These are phyloP conservation scores for Umbelopsis sp. DNA, from an alignment of 371 early-diverging fungal species.

Conservation along the genomic window DNA sequence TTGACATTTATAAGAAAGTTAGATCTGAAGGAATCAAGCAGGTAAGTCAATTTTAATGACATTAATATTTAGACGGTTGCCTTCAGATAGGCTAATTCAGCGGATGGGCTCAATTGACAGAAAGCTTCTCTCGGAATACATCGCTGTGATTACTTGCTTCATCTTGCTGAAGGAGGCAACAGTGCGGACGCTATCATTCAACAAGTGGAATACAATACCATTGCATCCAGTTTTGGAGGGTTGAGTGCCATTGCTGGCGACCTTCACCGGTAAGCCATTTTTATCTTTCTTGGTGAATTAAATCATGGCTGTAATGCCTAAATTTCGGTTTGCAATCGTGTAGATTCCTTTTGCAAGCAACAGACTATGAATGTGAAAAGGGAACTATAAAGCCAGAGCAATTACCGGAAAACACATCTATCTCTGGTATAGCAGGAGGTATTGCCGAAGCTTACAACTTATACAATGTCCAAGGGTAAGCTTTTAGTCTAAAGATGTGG, in stretches of 20 bases:
- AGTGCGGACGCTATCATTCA: slow-evolving; percentile 59
- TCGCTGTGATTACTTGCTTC: slow-evolving; percentile 94
- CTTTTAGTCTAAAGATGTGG: not conserved
- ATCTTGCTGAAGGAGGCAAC: slow-evolving; percentile 54
- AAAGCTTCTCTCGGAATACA: slow-evolving; percentile 81
- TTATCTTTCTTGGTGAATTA: too few relatives aligned
- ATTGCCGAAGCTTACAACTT: slow-evolving; percentile 82
- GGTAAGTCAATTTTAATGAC: slow-evolving; percentile 38
- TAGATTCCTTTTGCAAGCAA: slow-evolving; percentile 63
- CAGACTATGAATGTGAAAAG: slow-evolving; percentile 50
- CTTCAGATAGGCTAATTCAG: too few relatives aligned
- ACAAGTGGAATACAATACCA: slow-evolving; percentile 98
- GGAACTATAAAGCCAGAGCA: slow-evolving; percentile 44
- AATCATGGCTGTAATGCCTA: not conserved
- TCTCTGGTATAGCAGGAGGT: slow-evolving; percentile 75
- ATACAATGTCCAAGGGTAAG: slow-evolving; percentile 74
- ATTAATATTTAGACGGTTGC: not conserved
- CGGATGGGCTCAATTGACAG: slow-evolving; percentile 29
- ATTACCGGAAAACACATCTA: slow-evolving; percentile 75
- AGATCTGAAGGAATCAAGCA: slow-evolving; percentile 65
- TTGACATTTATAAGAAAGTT: slow-evolving; percentile 75
- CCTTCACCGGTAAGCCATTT: slow-evolving; percentile 70
- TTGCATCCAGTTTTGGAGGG: slow-evolving; percentile 89
- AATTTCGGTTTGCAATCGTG: not conserved
- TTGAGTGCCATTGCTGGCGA: slow-evolving; percentile 79